A percentile compares a stretch with the other conserved stretches of the same genome.
Conservation (phyloP, 208 protist genomes). For the Trypanosoma mega region DNA sequence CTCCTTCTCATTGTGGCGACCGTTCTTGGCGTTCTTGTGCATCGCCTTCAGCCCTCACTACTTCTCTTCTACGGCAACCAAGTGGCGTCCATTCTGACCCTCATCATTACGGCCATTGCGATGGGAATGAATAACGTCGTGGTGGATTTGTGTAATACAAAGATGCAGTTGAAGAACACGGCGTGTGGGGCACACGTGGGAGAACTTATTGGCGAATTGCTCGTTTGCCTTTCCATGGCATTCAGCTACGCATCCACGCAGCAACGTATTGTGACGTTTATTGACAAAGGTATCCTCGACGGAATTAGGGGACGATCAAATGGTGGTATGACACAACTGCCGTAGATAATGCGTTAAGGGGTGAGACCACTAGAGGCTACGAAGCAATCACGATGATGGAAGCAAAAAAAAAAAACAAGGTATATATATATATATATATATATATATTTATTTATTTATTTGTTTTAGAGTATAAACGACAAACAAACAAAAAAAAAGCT, state of each 20-base stretch:
- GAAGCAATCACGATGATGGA: background rate
- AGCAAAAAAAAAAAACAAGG: too few relatives aligned
- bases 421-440: too few relatives aligned
- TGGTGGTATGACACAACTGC: conserved; percentile 73
- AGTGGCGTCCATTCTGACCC: conserved; percentile 58
- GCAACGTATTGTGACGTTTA: conserved; percentile 83
- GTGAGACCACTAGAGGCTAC: background rate
- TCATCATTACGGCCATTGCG: conserved; percentile 56
- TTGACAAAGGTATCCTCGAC: conserved; percentile 85
- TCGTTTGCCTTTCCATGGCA: conserved; percentile 68
- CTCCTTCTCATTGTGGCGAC: conserved; percentile 57
- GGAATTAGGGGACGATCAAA: conserved; percentile 80
- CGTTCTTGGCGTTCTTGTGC: conserved; percentile 51
- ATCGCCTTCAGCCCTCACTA: conserved; percentile 56
- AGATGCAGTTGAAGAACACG: conserved; percentile 24
- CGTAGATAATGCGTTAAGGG: conserved; percentile 20
- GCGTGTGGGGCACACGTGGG: conserved; percentile 58
- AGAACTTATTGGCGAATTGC: conserved; percentile 63
- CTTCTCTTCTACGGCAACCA: conserved; percentile 73
- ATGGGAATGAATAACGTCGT: conserved; percentile 83
- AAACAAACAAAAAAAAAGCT: conserved; percentile 8
- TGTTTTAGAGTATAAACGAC: too few relatives aligned
- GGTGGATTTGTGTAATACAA: conserved; percentile 68
- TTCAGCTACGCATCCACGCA: conserved; percentile 69
- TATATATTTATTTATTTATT: too few relatives aligned